These are phyloP conservation scores for Rhizopogon vesiculosus DNA, from an alignment of 768 basidiomycete species.

Conservation along the genomic window DNA sequence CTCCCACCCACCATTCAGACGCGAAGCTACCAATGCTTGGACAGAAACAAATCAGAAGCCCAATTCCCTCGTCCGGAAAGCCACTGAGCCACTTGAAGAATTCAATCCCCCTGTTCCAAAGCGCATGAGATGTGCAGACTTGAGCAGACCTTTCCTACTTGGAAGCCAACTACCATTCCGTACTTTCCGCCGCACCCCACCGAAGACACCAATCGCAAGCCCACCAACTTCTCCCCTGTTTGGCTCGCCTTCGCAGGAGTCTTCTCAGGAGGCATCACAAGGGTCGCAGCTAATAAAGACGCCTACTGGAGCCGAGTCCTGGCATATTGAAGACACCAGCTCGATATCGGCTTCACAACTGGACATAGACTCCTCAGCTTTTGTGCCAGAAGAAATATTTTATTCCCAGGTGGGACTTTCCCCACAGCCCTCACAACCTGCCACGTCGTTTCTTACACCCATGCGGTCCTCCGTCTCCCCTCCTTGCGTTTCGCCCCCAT, in stretches of 20 bases:
- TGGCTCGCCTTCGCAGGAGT: slow-evolving; percentile 16
- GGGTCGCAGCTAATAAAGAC: slow-evolving; percentile 44
- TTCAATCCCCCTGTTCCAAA: not conserved
- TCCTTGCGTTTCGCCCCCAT: slow-evolving; percentile 5
- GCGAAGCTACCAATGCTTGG: not conserved
- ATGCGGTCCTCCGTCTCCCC: slow-evolving; percentile 3
- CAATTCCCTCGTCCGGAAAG: slow-evolving; percentile 23
- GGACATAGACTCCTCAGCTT: slow-evolving; percentile 13
- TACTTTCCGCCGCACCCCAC: slow-evolving; percentile 5
- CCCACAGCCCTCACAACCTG: slow-evolving; percentile 9
- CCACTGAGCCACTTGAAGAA: slow-evolving; percentile 32
- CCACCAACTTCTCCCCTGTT: slow-evolving; percentile 23
- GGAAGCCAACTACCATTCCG: slow-evolving; percentile 1
- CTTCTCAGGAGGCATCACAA: slow-evolving; percentile 32
- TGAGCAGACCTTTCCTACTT: slow-evolving; percentile 2
- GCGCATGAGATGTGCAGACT: not conserved
- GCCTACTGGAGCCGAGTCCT: slow-evolving; percentile 33
- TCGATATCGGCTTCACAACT: slow-evolving; percentile 33
- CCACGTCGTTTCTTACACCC: slow-evolving; percentile 7
- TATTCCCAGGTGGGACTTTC: slow-evolving; percentile 35
- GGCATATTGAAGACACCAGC: slow-evolving; percentile 27
- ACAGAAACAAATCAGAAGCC: slow-evolving; percentile 15
- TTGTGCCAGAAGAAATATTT: slow-evolving; percentile 17
- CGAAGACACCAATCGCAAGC: slow-evolving; percentile 11
- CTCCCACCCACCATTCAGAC: slow-evolving; percentile 16